Evolutionary conservation across 805 yeast genomes (phyloP).

Genomic region (Saccharomycopsis lassenensis): DNA sequence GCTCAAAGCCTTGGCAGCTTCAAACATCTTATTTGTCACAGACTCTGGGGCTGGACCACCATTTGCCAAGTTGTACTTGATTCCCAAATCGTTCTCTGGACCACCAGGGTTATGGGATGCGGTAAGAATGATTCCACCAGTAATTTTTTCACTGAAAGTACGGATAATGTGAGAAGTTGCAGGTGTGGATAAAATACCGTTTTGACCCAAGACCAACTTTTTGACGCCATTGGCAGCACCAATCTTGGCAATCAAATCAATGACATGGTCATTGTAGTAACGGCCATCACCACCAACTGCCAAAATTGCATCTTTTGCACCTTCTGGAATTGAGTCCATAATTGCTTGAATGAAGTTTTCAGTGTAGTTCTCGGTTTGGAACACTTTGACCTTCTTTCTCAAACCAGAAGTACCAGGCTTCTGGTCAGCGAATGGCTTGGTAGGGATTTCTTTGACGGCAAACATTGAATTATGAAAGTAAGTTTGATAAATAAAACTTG

Average conservation of each 20-base stretch:
- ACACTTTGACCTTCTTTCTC: constrained; percentile 80
- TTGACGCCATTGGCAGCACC: constrained; percentile 87
- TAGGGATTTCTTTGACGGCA: constrained; percentile 31
- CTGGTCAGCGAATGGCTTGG: constrained; percentile 78
- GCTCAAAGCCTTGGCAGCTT: constrained; percentile 45
- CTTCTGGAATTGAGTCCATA: constrained; percentile 83
- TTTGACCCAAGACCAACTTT: constrained; percentile 76
- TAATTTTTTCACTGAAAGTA: constrained; percentile 43
- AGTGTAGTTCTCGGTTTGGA: constrained; percentile 70
- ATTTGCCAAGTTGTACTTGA: constrained; percentile 86
- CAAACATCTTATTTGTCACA: constrained; percentile 81
- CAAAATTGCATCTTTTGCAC: constrained; percentile 56
- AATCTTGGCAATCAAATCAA: constrained; percentile 71
- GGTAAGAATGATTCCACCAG: constrained; percentile 93
- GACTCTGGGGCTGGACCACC: constrained; percentile 99
- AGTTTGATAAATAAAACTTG: too few relatives aligned
- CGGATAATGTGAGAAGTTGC: constrained; percentile 94
- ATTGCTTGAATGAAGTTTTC: constrained; percentile 91
- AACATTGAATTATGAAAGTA: too few relatives aligned
- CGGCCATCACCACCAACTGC: constrained; percentile 98
- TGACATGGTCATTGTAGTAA: constrained; percentile 71
- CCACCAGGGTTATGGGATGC: constrained; percentile 99
- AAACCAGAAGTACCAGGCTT: constrained; percentile 98
- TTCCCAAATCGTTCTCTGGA: constrained; percentile 83
- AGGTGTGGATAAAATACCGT: constrained; percentile 88